Conservation (phyloP, 169 alveolate genomes). For the Cryptosporidium sp. region DNA sequence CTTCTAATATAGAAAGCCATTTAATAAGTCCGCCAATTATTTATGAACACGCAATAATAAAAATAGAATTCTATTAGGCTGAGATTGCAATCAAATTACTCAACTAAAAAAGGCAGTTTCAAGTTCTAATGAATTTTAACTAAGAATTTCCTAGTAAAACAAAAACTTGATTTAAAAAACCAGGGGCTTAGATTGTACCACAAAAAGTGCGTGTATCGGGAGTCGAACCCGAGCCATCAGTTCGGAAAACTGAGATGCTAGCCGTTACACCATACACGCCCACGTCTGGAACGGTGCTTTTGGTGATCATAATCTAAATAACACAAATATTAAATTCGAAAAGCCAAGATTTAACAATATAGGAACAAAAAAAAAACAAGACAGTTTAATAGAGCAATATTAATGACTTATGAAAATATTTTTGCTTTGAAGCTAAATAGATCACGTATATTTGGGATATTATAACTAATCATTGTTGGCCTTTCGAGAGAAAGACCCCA, state of each 20-base stretch:
- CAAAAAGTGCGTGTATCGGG: constrained; percentile 76
- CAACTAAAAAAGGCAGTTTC: neutral
- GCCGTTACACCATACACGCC: constrained; percentile 79
- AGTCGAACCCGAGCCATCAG: constrained; percentile 78
- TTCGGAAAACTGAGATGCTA: constrained; percentile 78
- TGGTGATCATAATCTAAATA: neutral
- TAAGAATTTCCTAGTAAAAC: neutral
- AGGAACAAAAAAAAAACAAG: neutral
- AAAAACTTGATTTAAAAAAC: neutral
- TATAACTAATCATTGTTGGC: constrained; percentile 98
- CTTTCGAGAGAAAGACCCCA: constrained; percentile 99
- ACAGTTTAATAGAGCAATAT: constrained; percentile 50
- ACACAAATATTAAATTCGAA: neutral
- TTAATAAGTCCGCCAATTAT: neutral
- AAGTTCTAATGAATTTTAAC: too few species aligned
- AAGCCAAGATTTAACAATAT: neutral
- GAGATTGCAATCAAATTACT: neutral
- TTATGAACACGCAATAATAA: neutral
- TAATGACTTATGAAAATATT: constrained; percentile 55
- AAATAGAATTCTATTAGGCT: neutral
- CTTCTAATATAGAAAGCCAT: neutral
- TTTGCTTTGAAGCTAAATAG: constrained; percentile 94
- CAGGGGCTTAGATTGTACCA: neutral
- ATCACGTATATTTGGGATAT: constrained; percentile 95
- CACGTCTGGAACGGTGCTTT: neutral